These are phyloP conservation scores for Endothia cerciana DNA, from an alignment of 2,329 filamentous ascomycete species.

Conservation along the genomic window DNA sequence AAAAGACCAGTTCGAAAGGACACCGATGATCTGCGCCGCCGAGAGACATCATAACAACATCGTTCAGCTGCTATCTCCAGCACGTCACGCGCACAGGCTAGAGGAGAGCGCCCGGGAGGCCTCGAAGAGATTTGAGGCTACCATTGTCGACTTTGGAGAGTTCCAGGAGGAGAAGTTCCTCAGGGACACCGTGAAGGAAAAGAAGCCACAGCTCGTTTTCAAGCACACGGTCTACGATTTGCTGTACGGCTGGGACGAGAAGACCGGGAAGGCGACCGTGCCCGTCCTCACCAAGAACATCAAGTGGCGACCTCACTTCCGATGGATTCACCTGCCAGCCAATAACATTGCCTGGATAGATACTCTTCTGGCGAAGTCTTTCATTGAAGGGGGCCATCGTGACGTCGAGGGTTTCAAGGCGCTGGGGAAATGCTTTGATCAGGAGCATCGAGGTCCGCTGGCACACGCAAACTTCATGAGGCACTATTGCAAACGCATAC, in stretches of 20 bases:
- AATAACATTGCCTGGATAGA: conserved; percentile 66
- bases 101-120: conserved; percentile 47
- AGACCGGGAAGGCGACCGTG: conserved; percentile 51
- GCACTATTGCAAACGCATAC: conserved; percentile 58
- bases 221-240: conserved; percentile 55
- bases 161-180: conserved; percentile 34
- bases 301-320: conserved; percentile 51
- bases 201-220: conserved; percentile 46
- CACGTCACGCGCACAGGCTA: conserved; percentile 39
- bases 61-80: conserved; percentile 45
- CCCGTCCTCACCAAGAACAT: conserved; percentile 49
- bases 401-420: conserved; percentile 68
- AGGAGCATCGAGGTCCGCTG: conserved; percentile 62
- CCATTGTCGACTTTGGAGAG: conserved; percentile 55
- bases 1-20: conserved; percentile 45
- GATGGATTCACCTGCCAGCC: conserved; percentile 58
- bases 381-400: conserved; percentile 64
- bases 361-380: conserved; percentile 64
- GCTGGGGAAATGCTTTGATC: conserved; percentile 62
- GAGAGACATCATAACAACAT: conserved; percentile 42
- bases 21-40: conserved; percentile 46
- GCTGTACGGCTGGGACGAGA: conserved; percentile 53
- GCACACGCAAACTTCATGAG: conserved; percentile 67
- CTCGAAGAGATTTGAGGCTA: conserved; percentile 54
- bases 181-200: conserved; percentile 26